Base-by-base conservation (phyloP, 2,329 filamentous ascomycete genomes). In the Pleoardoris graminearum region DNA sequence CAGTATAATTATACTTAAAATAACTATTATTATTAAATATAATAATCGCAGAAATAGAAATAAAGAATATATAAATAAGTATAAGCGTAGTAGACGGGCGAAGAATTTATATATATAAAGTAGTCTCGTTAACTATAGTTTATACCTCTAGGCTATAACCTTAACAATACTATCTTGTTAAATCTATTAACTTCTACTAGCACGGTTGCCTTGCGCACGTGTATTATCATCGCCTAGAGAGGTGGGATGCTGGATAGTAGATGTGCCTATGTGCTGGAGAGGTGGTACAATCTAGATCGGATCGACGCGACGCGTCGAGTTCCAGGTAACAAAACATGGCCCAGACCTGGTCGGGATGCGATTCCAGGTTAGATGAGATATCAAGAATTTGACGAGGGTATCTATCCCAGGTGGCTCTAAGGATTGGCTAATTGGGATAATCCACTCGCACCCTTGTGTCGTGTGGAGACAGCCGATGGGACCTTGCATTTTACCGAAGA, bases 401-500 rank as follows among this genome's bases (percentile, higher is more conserved):
- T 48, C 33, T 33, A 48, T 33, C n/a, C 36, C 17, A 41, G 17
- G 17, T 41, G 12, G 27, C 14, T 36, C 32, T 41, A 48, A 41
- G 46, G 29, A 48, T 41, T 48, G 46, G 36, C 35, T 30, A 48
- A 38, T 48, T 48, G 35, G 45, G 35, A 10, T 32, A 23, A 32
- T 12, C 36, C 30, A 41, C 12, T 48, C 19, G 23, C 23, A 39
- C 35, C 45, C 45, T 35, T 48, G 45, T 22, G 23, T n/a, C 25
- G 41, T 33, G 46, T 39, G 46, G 36, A 41, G 25, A 32, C 23
- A 29, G 3, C 19, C 27, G 46, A 30, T 41, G 46, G 46, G 17
- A 39, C 35, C 33, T 41, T 39, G 27, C 46, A 48, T 48, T 48
- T 25, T 48, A 21, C 46, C 46, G 46, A 41, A 33, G 43, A 46